phyloP scores from a whole-genome alignment of 345 rosid species.

The Rhodamnia rubescens region DNA sequence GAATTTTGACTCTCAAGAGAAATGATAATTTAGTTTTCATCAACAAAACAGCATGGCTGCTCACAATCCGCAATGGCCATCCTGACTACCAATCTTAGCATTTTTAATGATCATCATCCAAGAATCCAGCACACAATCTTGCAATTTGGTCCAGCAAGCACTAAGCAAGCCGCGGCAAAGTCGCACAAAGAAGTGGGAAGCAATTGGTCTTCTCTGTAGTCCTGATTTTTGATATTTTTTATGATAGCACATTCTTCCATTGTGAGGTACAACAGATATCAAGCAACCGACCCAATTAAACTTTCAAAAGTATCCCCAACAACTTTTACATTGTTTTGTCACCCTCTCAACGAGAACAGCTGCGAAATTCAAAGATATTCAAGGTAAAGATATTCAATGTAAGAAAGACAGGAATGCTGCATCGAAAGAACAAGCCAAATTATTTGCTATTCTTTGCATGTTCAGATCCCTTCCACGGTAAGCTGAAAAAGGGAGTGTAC shows the following conservation, averaged over 20 bases:
- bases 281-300: neutral
- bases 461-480: neutral
- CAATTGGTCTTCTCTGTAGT: neutral
- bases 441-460: neutral
- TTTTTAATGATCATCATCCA: neutral
- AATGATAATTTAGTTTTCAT: neutral
- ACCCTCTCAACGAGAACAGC: neutral
- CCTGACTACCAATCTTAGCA: neutral
- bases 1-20: neutral
- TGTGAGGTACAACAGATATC: neutral
- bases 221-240: neutral
- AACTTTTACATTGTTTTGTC: neutral
- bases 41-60: neutral
- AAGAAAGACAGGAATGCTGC: neutral
- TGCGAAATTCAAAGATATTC: neutral
- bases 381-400: neutral
- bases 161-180: neutral
- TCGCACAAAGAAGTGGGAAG: neutral
- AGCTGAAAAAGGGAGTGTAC: neutral
- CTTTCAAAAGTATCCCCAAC: neutral
- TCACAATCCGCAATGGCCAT: neutral
- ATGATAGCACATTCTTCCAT: neutral
- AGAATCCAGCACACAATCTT: neutral
- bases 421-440: neutral
- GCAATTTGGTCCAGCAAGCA: neutral